Conservation (phyloP, 345 rosid species). For the Ricinus communis region DNA sequence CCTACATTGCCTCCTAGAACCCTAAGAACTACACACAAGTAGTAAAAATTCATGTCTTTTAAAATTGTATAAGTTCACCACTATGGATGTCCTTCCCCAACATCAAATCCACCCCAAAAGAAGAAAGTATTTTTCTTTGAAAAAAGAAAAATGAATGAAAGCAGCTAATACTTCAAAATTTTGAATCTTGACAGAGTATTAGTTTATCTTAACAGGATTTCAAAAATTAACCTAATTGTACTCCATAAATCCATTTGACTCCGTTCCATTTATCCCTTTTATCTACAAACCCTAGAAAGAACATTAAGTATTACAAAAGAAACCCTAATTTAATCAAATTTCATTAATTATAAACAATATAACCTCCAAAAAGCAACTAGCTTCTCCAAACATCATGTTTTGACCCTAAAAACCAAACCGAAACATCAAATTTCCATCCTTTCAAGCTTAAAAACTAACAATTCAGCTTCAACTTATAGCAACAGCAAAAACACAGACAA, state of each 20-base stretch:
- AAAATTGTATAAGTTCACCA: neutral
- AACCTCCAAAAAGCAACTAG: neutral
- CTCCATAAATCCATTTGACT: neutral
- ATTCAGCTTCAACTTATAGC: neutral
- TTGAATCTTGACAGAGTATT: neutral
- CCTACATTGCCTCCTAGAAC: neutral
- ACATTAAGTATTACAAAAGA: neutral
- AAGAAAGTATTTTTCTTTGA: no score
- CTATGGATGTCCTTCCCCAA: neutral
- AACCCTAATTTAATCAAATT: slow-evolving; percentile 30
- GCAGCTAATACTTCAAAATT: neutral
- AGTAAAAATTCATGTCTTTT: neutral
- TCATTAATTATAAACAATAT: neutral
- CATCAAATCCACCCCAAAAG: no score
- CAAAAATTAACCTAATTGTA: neutral
- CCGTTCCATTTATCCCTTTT: neutral
- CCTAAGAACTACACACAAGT: slow-evolving; percentile 6
- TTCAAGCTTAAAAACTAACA: neutral
- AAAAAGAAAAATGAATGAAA: neutral
- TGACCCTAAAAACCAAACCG: neutral
- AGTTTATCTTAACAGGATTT: neutral
- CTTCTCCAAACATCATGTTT: neutral
- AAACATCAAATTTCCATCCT: neutral
- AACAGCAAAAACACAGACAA: neutral
- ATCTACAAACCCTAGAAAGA: neutral